Base-by-base conservation (phyloP, 495 filamentous ascomycete genomes). In the Sabuloglossum arenarium region DNA sequence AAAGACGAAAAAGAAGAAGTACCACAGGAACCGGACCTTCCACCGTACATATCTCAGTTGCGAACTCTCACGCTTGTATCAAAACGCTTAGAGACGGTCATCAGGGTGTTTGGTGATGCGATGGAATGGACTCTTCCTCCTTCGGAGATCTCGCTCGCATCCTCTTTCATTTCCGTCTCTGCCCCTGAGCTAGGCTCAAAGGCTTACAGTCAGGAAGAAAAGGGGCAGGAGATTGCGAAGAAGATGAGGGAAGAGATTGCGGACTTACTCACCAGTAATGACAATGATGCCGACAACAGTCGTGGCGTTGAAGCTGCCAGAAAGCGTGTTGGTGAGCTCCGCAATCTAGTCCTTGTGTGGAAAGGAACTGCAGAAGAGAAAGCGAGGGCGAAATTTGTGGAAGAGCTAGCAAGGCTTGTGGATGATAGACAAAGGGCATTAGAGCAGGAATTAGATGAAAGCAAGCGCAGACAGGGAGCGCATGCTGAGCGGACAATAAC, bases 311-410 rank as follows among this genome's bases (percentile, higher is more conserved):
- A 87, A 55, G 79, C 79, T 25, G 91, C 90, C 1, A 75, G 75
- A 19, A 71, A 70, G 19, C 74, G 86, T 12, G 78, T 97, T 19
- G 78, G 82, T 61, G 76, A 81, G 62, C 68, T 98, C 27, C 79
- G 84, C 58, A 73, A 77, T 47, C 70, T 94, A 60, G 75, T 77
- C 14, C 66, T 67, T 12, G 80, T 97, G n/a, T 97, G 93, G 86
- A 88, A 85, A 63, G 88, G 88, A 0, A 94, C 93, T 19, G 83
- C 85, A 0, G 91, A 97, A 73, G 91, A 94, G 61, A 89, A 83
- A 64, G 88, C 87, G 28, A 73, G 93, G 59, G 68, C 70, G 11
- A 82, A 78, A 56, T 86, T 96, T 64, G 80, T 98, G 51, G 88
- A 96, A 57, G 73, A 77, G 53, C 63, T 98, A 56, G 79, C 78